phyloP scores from a whole-genome alignment of 192 early-diverging fungal genomes.

The Chytriomyces sp. region DNA sequence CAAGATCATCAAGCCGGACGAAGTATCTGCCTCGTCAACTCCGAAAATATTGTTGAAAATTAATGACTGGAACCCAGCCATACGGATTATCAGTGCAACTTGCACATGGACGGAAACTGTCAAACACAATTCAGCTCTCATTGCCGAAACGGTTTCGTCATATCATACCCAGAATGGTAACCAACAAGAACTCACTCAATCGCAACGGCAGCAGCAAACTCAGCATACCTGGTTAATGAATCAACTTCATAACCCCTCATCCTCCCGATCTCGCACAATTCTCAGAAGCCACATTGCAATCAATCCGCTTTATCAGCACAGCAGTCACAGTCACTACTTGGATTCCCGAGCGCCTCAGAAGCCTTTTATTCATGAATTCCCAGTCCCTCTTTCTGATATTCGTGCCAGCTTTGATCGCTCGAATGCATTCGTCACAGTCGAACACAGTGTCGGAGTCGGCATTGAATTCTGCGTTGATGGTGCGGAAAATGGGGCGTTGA shows the following conservation, averaged over 20 bases:
- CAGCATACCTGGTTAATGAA: background rate
- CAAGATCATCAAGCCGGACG: background rate
- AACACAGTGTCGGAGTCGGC: background rate
- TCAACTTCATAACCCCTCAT: background rate
- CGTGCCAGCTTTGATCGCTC: background rate
- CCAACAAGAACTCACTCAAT: background rate
- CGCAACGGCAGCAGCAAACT: no score
- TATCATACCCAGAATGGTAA: background rate
- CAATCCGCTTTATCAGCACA: background rate
- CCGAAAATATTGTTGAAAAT: background rate
- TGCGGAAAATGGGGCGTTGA: background rate
- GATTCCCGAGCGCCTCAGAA: background rate
- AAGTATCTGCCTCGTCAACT: background rate
- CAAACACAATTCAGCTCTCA: background rate
- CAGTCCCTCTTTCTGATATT: background rate
- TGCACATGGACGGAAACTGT: slow-evolving; percentile 22
- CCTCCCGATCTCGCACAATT: background rate
- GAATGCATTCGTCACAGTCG: background rate
- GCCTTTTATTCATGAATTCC: background rate
- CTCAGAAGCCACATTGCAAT: background rate
- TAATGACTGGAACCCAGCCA: slow-evolving; percentile 8
- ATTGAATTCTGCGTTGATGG: slow-evolving; percentile 1
- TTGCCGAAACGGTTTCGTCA: background rate
- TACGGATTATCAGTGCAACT: slow-evolving; percentile 3
- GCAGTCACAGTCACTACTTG: background rate